Evolutionary conservation across 2,329 filamentous ascomycete species (phyloP).

Genomic region (Ascochyta rabiei): DNA sequence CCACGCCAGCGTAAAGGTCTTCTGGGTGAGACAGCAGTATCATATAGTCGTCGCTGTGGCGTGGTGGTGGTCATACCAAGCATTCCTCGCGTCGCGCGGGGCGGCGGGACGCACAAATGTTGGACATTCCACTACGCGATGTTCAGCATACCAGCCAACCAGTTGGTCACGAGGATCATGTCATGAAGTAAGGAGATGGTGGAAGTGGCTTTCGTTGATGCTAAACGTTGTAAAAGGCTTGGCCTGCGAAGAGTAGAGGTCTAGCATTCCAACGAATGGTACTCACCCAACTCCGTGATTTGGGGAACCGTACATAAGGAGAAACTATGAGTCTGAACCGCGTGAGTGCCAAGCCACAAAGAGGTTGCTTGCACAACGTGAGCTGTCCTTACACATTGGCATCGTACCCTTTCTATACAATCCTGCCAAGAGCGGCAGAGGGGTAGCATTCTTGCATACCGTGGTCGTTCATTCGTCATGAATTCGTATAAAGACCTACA

Average conservation of each 20-base stretch:
- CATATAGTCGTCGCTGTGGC: conserved; percentile 16
- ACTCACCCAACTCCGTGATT: conserved; percentile 7
- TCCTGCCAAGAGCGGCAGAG: neutral
- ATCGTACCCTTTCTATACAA: neutral
- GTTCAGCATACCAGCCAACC: conserved; percentile 15
- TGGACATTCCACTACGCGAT: conserved; percentile 23
- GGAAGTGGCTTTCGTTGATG: conserved; percentile 11
- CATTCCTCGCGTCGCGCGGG: conserved; percentile 25
- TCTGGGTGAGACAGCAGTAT: conserved; percentile 12
- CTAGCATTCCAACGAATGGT: neutral
- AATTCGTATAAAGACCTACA: conserved; percentile 2
- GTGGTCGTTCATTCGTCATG: conserved; percentile 2
- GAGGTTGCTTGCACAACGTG: conserved; percentile 7
- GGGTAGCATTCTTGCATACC: conserved; percentile 11
- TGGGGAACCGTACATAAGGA: neutral
- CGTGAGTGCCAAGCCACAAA: conserved; percentile 2
- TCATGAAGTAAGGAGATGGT: conserved; percentile 18
- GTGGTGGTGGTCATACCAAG: conserved; percentile 6
- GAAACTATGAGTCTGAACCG: neutral
- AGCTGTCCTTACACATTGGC: conserved; percentile 4
- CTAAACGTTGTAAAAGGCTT: conserved; percentile 9
- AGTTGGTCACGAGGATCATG: conserved; percentile 18
- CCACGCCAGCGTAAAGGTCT: conserved; percentile 17
- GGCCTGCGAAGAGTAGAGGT: neutral
- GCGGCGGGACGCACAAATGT: conserved; percentile 11